phyloP scores from a whole-genome alignment of 495 filamentous ascomycete genomes.

The Chaetomium cochliodes region DNA sequence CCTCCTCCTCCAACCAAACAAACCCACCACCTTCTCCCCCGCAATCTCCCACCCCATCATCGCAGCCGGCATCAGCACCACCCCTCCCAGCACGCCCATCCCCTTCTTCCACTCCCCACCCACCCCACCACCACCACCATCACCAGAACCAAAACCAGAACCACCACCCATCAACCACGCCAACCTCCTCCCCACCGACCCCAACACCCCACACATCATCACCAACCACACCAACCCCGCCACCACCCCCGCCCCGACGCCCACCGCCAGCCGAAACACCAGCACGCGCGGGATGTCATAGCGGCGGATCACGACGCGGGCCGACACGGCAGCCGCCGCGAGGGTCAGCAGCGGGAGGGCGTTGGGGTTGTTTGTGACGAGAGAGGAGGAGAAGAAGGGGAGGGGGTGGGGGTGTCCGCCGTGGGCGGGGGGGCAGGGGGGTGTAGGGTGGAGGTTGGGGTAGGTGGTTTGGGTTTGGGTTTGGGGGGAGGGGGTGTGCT shows the following conservation, averaged over 20 bases:
- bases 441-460: not conserved
- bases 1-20: not conserved
- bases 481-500: too few relatives aligned
- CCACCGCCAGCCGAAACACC: slow-evolving; percentile 29
- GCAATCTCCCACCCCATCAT: slow-evolving; percentile 1
- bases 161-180: slow-evolving; percentile 4
- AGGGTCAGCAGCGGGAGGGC: slow-evolving; percentile 15
- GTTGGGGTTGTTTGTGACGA: not conserved
- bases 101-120: slow-evolving; percentile 5
- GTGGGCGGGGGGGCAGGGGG: too few relatives aligned
- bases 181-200: not conserved
- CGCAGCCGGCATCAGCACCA: slow-evolving; percentile 14
- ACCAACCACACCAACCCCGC: slow-evolving; percentile 20
- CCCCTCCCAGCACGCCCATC: not conserved
- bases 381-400: too few relatives aligned
- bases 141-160: too few relatives aligned
- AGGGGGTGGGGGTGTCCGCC: too few relatives aligned
- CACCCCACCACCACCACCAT: not conserved
- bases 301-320: slow-evolving; percentile 19
- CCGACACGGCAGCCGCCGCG: slow-evolving; percentile 18
- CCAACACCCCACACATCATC: not conserved
- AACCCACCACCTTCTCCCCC: not conserved
- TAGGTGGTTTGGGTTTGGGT: not conserved
- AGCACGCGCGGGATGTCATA: slow-evolving; percentile 32
- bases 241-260: slow-evolving; percentile 20